Evolutionary conservation across 495 filamentous ascomycete species (phyloP).

Genomic region (Podospora pseudopauciseta): DNA sequence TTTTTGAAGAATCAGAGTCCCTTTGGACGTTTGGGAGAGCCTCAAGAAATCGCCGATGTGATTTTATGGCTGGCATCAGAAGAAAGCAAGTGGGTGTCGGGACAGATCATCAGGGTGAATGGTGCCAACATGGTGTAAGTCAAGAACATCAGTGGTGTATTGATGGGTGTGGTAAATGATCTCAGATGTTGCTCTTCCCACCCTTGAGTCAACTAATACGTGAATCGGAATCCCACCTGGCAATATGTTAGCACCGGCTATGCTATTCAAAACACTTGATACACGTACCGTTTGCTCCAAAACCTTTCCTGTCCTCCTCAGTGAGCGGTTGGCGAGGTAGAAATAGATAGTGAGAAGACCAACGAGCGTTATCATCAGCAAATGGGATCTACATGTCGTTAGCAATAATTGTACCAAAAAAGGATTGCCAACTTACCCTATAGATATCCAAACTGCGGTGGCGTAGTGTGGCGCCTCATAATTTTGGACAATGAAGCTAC

Average conservation of each 20-base stretch:
- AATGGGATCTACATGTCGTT: constrained; percentile 43
- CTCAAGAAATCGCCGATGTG: constrained; percentile 59
- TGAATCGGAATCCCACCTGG: constrained; percentile 27
- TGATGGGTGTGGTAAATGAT: neutral
- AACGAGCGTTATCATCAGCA: constrained; percentile 63
- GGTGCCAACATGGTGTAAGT: constrained; percentile 46
- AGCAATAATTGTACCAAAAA: neutral
- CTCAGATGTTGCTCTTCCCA: neutral
- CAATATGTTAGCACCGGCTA: neutral
- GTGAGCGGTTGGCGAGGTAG: constrained; percentile 51
- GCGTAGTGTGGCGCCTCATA: constrained; percentile 64
- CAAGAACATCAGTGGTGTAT: neutral
- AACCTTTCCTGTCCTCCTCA: neutral
- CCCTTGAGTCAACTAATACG: constrained; percentile 13
- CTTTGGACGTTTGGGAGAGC: constrained; percentile 52
- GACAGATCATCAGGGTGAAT: constrained; percentile 62
- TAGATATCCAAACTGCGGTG: constrained; percentile 70
- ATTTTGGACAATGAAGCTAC: constrained; percentile 67
- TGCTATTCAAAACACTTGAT: neutral
- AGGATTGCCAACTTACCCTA: constrained; percentile 43
- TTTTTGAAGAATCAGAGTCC: constrained; percentile 52
- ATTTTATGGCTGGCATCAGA: constrained; percentile 52
- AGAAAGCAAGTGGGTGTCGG: constrained; percentile 58
- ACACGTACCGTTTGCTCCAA: constrained; percentile 26
- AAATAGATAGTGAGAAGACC: constrained; percentile 60